A percentile compares a stretch with the other conserved stretches of the same genome.
phyloP scores from a whole-genome alignment of 1,139 yeast genomes.

The Protomyces macrosporus region DNA sequence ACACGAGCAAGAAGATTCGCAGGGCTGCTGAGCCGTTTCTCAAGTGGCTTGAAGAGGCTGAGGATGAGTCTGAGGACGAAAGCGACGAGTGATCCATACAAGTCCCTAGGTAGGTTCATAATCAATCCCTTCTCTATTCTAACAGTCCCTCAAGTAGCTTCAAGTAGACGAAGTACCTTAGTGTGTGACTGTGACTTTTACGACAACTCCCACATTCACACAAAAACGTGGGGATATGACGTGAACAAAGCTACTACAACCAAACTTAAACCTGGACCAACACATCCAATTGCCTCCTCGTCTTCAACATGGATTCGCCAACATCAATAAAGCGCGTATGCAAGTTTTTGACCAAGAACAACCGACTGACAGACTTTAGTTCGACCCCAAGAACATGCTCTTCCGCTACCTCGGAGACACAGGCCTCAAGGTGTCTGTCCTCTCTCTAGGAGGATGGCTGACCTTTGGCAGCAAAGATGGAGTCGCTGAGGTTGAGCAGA shows the following conservation, averaged over 20 bases:
- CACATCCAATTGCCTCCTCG: too few species aligned
- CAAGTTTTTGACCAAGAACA: too few species aligned
- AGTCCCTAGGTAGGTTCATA: not conserved
- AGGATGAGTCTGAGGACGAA: conserved; percentile 51
- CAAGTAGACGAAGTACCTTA: too few species aligned
- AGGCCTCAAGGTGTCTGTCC: conserved; percentile 39
- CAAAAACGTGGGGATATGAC: too few species aligned
- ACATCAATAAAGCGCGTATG: too few species aligned
- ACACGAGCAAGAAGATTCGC: conserved; percentile 85
- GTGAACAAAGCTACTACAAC: too few species aligned
- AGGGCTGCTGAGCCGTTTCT: conserved; percentile 94
- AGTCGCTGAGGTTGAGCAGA: conserved; percentile 36
- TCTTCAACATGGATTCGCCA: too few species aligned
- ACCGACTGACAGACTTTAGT: not conserved
- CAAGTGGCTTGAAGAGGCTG: conserved; percentile 93
- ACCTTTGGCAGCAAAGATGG: conserved; percentile 36
- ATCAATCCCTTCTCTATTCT: not conserved
- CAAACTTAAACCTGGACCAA: too few species aligned
- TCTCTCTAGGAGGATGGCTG: conserved; percentile 41
- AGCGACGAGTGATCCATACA: not conserved
- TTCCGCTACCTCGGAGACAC: conserved; percentile 40
- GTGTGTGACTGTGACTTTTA: too few species aligned
- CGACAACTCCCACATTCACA: too few species aligned
- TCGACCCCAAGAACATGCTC: conserved; percentile 34
- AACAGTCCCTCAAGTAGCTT: too few species aligned